Evolutionary conservation across 371 early-diverging fungal species (phyloP), one percentile per base, ranked within the genome.

Genomic region (Mucor sp.): DNA sequence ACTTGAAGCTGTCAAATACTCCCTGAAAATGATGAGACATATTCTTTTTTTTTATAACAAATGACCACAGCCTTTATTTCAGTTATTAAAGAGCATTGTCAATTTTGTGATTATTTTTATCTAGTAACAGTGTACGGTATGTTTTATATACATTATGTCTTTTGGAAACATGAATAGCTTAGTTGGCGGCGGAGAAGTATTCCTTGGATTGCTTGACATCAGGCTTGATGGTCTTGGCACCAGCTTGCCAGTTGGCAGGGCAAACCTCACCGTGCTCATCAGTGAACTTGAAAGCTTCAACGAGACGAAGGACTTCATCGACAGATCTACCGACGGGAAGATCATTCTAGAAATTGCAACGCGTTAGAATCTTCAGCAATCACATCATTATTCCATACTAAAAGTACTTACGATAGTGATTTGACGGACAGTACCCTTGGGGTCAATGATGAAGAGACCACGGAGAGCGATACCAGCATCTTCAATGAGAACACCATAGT

Each of bases 191-290:
- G n/a, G 47, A 47, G 21, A 67, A 67, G 43, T 62, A 67, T 2
- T 57, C 56, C 56, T 62, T 57, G 19, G 62, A 61, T n/a, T 57
- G 37, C 33, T 67, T 32, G 8, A 89, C 86, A 73, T 89, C 90
- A 44, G 94, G 89, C 77, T 86, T 87, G 71, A 87, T 86, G 66
- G 89, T 83, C 72, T 81, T 78, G 55, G 74, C 78, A 65, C 96
- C 96, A 78, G 89, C 89, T 70, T 83, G 78, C 96, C 97, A 97
- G 86, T 90, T 90, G 57, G 90, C 94, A 60, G 96, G 95, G 90
- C 95, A 95, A 12, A 87, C 87, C 39, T 87, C 85, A 63, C 87
- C 87, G 66, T 86, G 79, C 71, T 89, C 70, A 60, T 91, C 91
- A 63, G 85, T 81, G 83, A 93, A 93, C 74, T 92, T 85, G 67